These are phyloP conservation scores for Ophiostoma perfectum DNA, from an alignment of 2,329 filamentous ascomycete genomes.

Conservation along the genomic window DNA sequence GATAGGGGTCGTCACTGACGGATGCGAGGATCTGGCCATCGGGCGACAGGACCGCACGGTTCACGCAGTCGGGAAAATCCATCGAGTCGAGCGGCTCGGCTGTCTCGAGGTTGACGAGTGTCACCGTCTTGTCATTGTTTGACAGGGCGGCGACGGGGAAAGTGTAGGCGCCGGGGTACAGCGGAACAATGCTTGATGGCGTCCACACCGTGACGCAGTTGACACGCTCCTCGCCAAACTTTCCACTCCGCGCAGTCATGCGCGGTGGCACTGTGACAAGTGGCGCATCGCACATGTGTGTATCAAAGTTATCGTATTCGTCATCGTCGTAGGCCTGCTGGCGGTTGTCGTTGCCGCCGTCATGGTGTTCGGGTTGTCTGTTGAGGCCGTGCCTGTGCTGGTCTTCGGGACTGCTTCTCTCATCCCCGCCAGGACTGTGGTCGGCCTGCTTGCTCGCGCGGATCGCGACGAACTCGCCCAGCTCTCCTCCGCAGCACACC, in stretches of 20 bases:
- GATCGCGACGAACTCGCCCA: conserved; percentile 80
- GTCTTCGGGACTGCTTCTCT: not conserved
- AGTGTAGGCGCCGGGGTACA: conserved; percentile 39
- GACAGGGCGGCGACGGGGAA: conserved; percentile 64
- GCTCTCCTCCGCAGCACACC: conserved; percentile 84
- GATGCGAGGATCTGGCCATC: conserved; percentile 75
- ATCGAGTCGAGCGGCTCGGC: conserved; percentile 62
- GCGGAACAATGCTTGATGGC: conserved; percentile 38
- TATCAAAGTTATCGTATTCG: conserved; percentile 24
- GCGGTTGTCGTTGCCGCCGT: not conserved
- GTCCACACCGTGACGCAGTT: conserved; percentile 64
- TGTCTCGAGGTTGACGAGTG: conserved; percentile 69
- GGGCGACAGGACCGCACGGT: conserved; percentile 89
- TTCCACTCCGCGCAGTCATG: conserved; percentile 45
- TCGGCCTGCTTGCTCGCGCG: conserved; percentile 40
- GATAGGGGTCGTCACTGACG: conserved; percentile 79
- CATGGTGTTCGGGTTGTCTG: not conserved
- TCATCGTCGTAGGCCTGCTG: conserved; percentile 30
- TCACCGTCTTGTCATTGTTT: conserved; percentile 89
- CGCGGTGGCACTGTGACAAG: conserved; percentile 20
- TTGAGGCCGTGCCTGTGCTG: not conserved
- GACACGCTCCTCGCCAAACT: conserved; percentile 55
- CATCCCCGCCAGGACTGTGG: not conserved
- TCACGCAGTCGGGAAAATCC: conserved; percentile 77
- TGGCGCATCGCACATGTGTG: not conserved